These are phyloP conservation scores for Datura wrightii DNA, from an alignment of 257 asterid species.

Conservation along the genomic window DNA sequence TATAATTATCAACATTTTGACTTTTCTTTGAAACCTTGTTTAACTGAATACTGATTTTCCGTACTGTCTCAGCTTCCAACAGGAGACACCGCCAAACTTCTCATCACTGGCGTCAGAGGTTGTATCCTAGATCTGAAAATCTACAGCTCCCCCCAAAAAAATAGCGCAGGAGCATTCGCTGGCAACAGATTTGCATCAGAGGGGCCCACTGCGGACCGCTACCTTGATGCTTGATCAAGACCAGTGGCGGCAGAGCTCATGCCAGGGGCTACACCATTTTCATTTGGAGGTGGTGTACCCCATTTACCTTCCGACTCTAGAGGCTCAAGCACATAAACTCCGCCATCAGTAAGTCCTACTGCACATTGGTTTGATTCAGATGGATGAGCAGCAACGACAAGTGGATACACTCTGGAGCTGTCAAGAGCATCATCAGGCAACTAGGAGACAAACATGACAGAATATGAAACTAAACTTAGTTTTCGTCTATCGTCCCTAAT, in stretches of 20 bases:
- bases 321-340: slow-evolving; percentile 72
- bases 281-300: slow-evolving; percentile 58
- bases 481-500: not conserved
- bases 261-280: slow-evolving; percentile 48
- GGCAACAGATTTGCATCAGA: not conserved
- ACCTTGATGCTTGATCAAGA: slow-evolving; percentile 44
- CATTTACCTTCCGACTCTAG: slow-evolving; percentile 57
- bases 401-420: slow-evolving; percentile 60
- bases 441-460: not conserved
- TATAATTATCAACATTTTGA: slow-evolving; percentile 27
- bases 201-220: slow-evolving; percentile 1
- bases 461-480: not conserved
- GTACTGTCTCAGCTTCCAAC: slow-evolving; percentile 6
- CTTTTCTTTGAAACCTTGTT: slow-evolving; percentile 9
- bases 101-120: slow-evolving; percentile 20
- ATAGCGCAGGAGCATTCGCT: slow-evolving; percentile 17
- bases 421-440: slow-evolving; percentile 1
- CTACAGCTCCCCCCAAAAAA: slow-evolving; percentile 3
- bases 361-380: slow-evolving; percentile 65
- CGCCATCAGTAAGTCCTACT: slow-evolving; percentile 69
- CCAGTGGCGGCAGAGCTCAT: slow-evolving; percentile 35
- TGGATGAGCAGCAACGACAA: slow-evolving; percentile 68
- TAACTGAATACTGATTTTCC: slow-evolving; percentile 12
- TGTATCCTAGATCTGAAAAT: slow-evolving; percentile 28
- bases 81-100: slow-evolving; percentile 9